phyloP scores from a whole-genome alignment of 2,329 filamentous ascomycete genomes.

The Ascocoryne sarcoides region DNA sequence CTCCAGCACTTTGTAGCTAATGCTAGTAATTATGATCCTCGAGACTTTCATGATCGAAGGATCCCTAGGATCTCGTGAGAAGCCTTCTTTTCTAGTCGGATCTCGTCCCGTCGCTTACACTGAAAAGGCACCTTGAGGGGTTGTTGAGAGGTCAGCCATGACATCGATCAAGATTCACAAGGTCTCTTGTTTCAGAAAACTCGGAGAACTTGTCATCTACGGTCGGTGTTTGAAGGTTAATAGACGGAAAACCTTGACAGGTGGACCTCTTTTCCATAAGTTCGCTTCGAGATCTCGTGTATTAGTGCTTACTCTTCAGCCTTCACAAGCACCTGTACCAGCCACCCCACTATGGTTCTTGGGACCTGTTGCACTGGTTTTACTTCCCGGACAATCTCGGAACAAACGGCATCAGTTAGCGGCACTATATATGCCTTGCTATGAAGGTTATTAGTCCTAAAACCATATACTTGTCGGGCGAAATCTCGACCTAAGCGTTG shows the following conservation, averaged over 20 bases:
- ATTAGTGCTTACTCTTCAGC: slow-evolving; percentile 26
- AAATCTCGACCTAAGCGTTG: too few relatives aligned
- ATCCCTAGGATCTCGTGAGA: slow-evolving; percentile 15
- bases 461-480: too few relatives aligned
- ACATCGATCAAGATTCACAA: too few relatives aligned
- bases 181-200: too few relatives aligned
- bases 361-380: too few relatives aligned
- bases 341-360: slow-evolving; percentile 6
- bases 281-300: slow-evolving; percentile 8
- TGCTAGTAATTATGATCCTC: slow-evolving; percentile 14
- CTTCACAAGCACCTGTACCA: slow-evolving; percentile 15
- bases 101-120: slow-evolving; percentile 4
- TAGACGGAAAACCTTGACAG: too few relatives aligned
- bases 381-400: slow-evolving; percentile 1
- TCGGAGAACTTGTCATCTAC: too few relatives aligned
- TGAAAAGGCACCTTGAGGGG: too few relatives aligned
- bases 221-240: too few relatives aligned
- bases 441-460: too few relatives aligned
- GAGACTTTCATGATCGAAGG: slow-evolving; percentile 9
- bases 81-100: slow-evolving; percentile 2
- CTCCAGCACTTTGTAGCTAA: slow-evolving; percentile 8
- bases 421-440: neutral
- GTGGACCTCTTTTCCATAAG: too few relatives aligned
- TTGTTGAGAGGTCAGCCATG: too few relatives aligned
- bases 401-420: neutral